These are phyloP conservation scores for Rhizopogon roseolus DNA, from an alignment of 768 basidiomycete genomes.

Conservation along the genomic window DNA sequence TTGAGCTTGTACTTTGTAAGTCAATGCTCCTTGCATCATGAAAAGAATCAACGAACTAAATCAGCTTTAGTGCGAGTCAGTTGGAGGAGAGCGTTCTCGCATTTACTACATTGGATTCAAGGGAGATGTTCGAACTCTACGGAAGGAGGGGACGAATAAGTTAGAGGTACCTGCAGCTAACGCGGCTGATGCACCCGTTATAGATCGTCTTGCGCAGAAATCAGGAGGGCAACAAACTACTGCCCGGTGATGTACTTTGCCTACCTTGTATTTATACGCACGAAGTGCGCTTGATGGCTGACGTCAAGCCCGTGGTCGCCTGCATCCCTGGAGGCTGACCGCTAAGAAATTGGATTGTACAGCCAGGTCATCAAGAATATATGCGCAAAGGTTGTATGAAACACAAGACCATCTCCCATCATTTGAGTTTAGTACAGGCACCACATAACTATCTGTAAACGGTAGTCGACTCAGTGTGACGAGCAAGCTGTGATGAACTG, in stretches of 20 bases:
- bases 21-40: not conserved
- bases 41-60: not conserved
- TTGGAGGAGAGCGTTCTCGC: constrained; percentile 57
- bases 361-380: too few species aligned
- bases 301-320: not conserved
- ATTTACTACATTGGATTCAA: constrained; percentile 86
- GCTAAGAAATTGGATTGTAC: not conserved
- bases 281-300: not conserved
- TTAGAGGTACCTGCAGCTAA: constrained; percentile 77
- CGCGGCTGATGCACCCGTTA: constrained; percentile 65
- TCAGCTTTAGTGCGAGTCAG: constrained; percentile 51
- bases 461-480: too few species aligned
- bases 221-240: constrained; percentile 58
- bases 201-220: constrained; percentile 56
- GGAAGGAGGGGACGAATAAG: constrained; percentile 54
- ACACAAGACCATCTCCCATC: too few species aligned
- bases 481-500: too few species aligned
- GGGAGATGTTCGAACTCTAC: constrained; percentile 57
- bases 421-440: too few species aligned
- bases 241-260: constrained; percentile 34
- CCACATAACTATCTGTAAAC: too few species aligned
- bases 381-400: too few species aligned
- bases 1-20: constrained; percentile 79
- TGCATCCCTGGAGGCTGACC: not conserved
- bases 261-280: not conserved